Evolutionary conservation across 768 basidiomycete genomes (phyloP), one percentile per base, ranked within the genome.

Genomic region (Dentipellis sp.): DNA sequence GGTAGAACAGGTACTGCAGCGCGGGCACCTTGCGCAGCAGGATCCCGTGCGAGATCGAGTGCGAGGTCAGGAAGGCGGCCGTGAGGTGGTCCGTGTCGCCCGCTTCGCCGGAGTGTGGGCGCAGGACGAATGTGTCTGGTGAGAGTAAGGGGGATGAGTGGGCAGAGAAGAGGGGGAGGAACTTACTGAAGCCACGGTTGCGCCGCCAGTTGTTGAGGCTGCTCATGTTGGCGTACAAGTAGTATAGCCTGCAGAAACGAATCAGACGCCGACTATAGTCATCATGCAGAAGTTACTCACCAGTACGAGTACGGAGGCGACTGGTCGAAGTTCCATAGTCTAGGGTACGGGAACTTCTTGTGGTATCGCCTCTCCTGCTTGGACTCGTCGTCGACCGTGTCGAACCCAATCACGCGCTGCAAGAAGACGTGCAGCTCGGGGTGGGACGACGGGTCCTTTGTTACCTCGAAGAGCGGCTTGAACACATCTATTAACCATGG

Each of bases 21-120:
- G 94, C 94, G 0, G 97, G 97, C 5, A 99, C 95, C 71, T 99
- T 99, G 57, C 97, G 88, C 9, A 99, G 80, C 17, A 97, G 76
- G 68, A 99, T 99, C n/a, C 97, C 97, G 65, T 99, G 97, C 10
- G 97, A 97, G 66, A 99, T 98, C 1, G 94, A 97, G 66, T 98
- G 95, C 2, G 94, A 88, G 1, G 93, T 93, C 21, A 99, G 78
- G 81, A 93, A 99, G 2, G 95, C 90, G 2, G 97, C 92, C 0
- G 94, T 91, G 10, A 99, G 80, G 68, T 99, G 97, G 68, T 98
- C 97, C 0, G 97, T 90, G 67, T 99, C 97, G 29, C 97, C 97
- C 0, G 97, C 97, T 76, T 99, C 97, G 52, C 97, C 97, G 35
- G 88, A 89, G 69, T 99, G 97, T 0, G 97, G 97, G 35, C 97